Evolutionary conservation across 2,329 filamentous ascomycete genomes (phyloP), one percentile per base, ranked within the genome.

Genomic region (Penicillium nordicum): DNA sequence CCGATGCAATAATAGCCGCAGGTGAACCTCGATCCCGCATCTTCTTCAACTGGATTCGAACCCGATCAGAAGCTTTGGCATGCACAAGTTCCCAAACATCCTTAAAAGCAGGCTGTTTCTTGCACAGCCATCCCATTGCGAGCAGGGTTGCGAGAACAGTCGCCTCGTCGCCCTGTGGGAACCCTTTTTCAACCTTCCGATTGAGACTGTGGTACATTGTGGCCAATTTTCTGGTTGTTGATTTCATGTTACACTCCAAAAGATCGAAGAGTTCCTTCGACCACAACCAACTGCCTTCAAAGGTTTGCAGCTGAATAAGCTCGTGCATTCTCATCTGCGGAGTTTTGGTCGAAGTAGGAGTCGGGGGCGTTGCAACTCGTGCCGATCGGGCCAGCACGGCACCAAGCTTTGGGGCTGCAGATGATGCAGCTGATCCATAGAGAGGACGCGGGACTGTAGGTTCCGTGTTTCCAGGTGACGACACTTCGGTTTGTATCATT

Each of bases 261-360:
- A 69, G 18, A 3, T 45, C 29, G 23, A 71, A 65, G 4, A 72
- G 37, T 4, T 60, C 45, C 0, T 61, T 18, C 0, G 56, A 69
- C 69, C 72, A 78, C 0, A 55, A 45, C 84, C 84, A 87, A 16
- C 67, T 76, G 0, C 85, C 85, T 1, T 79, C 72, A 58, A 85
- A 87, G 0, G 71, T 72, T 67, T 89, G 87, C 4, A 84, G 70
- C 0, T 63, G 63, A 5, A 87, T 82, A 2, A 88, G 64, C 0
- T 60, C 61, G 12, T 78, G 68, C 16, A 40, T 25, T 21, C 36
- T 21, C 23, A 7, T 23, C n/a, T 29, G 5, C 2, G 23, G n/a
- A 3, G 18, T 12, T 21, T 9, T 30, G 3, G 25, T 16, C 27
- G 5, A 36, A 23, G 21, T 27, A 30, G n/a, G 18, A 18, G 21